A percentile compares a stretch with the other conserved stretches of the same genome.
Evolutionary conservation across 164 flowering plant genomes (phyloP).

Genomic region (Kingdonia uniflora): DNA sequence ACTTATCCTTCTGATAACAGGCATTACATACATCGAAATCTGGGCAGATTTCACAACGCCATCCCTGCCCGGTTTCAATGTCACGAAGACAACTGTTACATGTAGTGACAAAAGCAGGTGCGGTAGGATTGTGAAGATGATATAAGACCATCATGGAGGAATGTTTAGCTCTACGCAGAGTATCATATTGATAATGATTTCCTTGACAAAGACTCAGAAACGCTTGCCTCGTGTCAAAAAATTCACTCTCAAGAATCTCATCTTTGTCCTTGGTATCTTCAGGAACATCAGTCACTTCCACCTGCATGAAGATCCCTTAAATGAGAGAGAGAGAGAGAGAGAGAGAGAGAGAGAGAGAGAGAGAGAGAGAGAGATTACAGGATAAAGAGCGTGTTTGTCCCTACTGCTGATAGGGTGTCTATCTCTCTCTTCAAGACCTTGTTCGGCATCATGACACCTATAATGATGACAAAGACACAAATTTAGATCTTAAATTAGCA

Average conservation of each 20-base stretch:
- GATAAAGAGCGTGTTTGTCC: conserved; percentile 59
- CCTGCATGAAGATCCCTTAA: conserved; percentile 31
- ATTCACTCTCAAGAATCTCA: conserved; percentile 96
- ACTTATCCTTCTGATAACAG: conserved; percentile 78
- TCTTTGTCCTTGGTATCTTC: conserved; percentile 86
- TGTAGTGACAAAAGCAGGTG: conserved; percentile 94
- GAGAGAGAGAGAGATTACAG: conserved; percentile 36
- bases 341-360: background rate
- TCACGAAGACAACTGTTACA: conserved; percentile 75
- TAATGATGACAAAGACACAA: background rate
- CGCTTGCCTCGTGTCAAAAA: conserved; percentile 97
- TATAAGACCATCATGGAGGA: conserved; percentile 99
- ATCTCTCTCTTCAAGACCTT: conserved; percentile 74
- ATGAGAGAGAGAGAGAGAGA: background rate
- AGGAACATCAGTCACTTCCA: conserved; percentile 70
- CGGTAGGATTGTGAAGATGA: conserved; percentile 99
- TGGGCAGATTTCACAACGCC: conserved; percentile 99
- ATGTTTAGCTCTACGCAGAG: conserved; percentile 96
- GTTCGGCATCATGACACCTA: conserved; percentile 85
- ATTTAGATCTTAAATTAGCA: background rate
- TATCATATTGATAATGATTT: conserved; percentile 97
- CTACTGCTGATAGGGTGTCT: conserved; percentile 74
- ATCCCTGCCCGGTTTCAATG: conserved; percentile 95
- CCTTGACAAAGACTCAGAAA: conserved; percentile 98
- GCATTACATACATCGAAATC: conserved; percentile 88